These are phyloP conservation scores for Phytophthora pistaciae DNA, from an alignment of 352 stramenopile species.

Conservation along the genomic window DNA sequence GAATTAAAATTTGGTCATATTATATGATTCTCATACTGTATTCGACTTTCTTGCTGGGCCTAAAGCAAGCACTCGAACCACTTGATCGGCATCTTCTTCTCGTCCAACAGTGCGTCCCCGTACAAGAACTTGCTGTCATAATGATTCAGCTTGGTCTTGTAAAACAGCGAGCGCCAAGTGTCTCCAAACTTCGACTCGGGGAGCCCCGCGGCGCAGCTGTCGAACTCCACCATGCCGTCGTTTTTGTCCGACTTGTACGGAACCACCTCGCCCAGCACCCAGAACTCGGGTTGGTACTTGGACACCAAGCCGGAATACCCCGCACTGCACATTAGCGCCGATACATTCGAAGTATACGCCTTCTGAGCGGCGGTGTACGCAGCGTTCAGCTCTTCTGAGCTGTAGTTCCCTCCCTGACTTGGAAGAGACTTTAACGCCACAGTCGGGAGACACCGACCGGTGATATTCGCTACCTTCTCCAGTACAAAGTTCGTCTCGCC, in stretches of 20 bases:
- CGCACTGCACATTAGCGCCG: slow-evolving; percentile 36
- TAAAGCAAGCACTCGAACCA: slow-evolving; percentile 70
- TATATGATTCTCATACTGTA: background rate
- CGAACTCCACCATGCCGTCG: slow-evolving; percentile 52
- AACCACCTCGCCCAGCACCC: slow-evolving; percentile 19
- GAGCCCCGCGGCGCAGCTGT: slow-evolving; percentile 48
- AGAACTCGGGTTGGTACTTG: slow-evolving; percentile 30
- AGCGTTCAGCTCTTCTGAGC: slow-evolving; percentile 10
- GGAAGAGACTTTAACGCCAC: slow-evolving; percentile 34
- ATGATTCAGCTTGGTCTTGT: slow-evolving; percentile 66
- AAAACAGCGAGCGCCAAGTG: slow-evolving; percentile 46
- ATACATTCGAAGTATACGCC: slow-evolving; percentile 37
- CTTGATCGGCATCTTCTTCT: slow-evolving; percentile 52
- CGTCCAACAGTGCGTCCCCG: slow-evolving; percentile 45
- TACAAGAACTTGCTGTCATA: slow-evolving; percentile 54
- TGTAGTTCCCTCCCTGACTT: slow-evolving; percentile 31
- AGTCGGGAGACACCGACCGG: slow-evolving; percentile 39
- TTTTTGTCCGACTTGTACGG: slow-evolving; percentile 43
- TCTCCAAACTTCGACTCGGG: slow-evolving; percentile 38
- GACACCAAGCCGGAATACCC: slow-evolving; percentile 25
- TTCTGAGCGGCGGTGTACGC: slow-evolving; percentile 33
- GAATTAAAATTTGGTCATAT: background rate
- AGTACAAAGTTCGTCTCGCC: slow-evolving; percentile 26
- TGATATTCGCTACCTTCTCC: slow-evolving; percentile 31
- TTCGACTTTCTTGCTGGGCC: background rate